These are phyloP conservation scores for Harringtonia aguacate DNA, from an alignment of 2,329 filamentous ascomycete genomes.

Conservation along the genomic window DNA sequence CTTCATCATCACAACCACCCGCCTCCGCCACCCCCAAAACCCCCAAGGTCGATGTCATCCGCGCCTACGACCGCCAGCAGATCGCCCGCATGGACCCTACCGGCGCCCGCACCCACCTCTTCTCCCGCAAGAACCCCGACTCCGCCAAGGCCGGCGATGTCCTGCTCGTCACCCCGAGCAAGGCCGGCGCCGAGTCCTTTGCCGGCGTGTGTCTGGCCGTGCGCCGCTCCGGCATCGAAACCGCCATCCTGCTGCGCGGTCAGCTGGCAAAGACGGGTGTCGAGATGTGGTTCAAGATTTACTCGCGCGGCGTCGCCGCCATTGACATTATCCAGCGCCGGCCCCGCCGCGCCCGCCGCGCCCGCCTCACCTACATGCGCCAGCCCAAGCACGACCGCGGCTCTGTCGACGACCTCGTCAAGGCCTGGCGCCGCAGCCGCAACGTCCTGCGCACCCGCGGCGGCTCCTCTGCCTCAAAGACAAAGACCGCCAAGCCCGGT, in stretches of 20 bases:
- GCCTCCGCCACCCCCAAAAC: conserved; percentile 6
- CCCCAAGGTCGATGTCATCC: conserved; percentile 45
- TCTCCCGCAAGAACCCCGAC: conserved; percentile 67
- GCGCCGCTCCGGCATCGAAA: conserved; percentile 78
- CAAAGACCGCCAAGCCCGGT: conserved; percentile 3
- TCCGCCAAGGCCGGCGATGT: conserved; percentile 80
- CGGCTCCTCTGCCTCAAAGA: not conserved
- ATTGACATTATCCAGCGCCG: conserved; percentile 89
- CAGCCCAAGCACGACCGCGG: conserved; percentile 80
- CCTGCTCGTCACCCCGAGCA: conserved; percentile 76
- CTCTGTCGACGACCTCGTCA: conserved; percentile 70
- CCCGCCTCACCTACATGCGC: conserved; percentile 84
- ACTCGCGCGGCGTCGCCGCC: conserved; percentile 76
- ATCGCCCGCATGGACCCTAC: conserved; percentile 71
- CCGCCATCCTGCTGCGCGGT: conserved; percentile 75
- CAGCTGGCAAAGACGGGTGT: conserved; percentile 78
- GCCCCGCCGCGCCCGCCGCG: conserved; percentile 75
- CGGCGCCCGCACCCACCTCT: conserved; percentile 70
- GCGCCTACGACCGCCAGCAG: conserved; percentile 55
- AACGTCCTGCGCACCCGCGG: conserved; percentile 24
- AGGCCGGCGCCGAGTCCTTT: conserved; percentile 72
- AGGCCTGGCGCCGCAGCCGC: conserved; percentile 38
- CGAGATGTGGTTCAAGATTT: conserved; percentile 97
- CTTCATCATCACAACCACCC: not conserved
- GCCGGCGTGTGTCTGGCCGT: conserved; percentile 82